phyloP scores from a whole-genome alignment of 192 early-diverging fungal species.

The Umbelopsis sp. region DNA sequence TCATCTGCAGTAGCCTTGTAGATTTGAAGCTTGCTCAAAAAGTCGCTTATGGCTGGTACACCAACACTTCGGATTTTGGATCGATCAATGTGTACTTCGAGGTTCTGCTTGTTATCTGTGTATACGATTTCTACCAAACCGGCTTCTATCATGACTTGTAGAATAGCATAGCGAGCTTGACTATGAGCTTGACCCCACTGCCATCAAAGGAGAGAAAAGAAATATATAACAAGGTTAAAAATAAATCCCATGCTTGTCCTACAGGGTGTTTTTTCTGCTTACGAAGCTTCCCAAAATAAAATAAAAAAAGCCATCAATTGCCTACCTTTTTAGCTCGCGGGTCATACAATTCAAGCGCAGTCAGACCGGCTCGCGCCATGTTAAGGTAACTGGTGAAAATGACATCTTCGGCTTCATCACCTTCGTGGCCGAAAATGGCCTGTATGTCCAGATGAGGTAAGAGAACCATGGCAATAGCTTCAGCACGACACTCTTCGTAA shows the following conservation, averaged over 20 bases:
- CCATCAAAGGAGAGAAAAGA: not conserved
- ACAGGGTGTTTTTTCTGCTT: not conserved
- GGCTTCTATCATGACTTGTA: conserved; percentile 48
- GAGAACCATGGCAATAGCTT: conserved; percentile 51
- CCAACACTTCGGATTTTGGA: conserved; percentile 52
- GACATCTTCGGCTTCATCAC: conserved; percentile 50
- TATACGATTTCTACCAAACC: conserved; percentile 42
- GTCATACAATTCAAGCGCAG: conserved; percentile 55
- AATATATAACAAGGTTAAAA: not conserved
- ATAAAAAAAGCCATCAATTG: too few relatives aligned
- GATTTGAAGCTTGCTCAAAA: conserved; percentile 58
- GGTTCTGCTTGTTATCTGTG: conserved; percentile 26
- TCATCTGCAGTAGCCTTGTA: conserved; percentile 64
- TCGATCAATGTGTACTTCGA: conserved; percentile 53
- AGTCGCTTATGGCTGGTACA: conserved; percentile 50
- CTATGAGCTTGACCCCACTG: conserved; percentile 63
- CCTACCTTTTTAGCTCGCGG: conserved; percentile 41
- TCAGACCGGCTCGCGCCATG: conserved; percentile 62
- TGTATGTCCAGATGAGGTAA: conserved; percentile 46
- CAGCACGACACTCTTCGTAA: conserved; percentile 60
- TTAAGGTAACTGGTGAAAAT: conserved; percentile 50
- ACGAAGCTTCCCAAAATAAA: not conserved
- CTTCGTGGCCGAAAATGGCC: conserved; percentile 50
- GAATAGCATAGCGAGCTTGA: conserved; percentile 61
- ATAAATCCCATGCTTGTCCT: not conserved